Evolutionary conservation across 148 eudicot species (phyloP).

Genomic region (Persicaria maculosa): DNA sequence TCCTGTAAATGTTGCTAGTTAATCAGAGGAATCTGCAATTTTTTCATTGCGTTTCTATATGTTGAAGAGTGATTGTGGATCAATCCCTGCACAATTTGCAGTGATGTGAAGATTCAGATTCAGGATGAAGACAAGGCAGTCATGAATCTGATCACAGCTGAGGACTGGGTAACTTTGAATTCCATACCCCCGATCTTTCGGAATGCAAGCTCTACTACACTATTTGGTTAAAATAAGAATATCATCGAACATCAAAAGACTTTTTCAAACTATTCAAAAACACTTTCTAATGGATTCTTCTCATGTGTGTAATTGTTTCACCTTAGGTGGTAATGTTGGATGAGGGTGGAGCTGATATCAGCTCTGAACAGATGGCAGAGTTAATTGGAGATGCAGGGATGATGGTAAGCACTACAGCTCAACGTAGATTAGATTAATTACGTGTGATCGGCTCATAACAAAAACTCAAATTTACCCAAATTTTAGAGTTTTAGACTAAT

Average conservation of each 20-base stretch:
- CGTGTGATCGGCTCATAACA: too few relatives aligned
- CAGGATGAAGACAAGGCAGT: constrained; percentile 67
- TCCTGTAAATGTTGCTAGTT: neutral
- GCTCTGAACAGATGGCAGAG: constrained; percentile 68
- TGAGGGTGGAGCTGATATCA: constrained; percentile 56
- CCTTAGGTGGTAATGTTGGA: constrained; percentile 79
- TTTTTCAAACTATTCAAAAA: neutral
- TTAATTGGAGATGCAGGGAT: constrained; percentile 75
- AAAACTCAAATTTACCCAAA: too few relatives aligned
- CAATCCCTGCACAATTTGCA: constrained; percentile 16
- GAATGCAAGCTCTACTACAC: neutral
- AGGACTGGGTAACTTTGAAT: constrained; percentile 56
- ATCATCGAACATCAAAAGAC: too few relatives aligned
- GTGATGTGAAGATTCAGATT: constrained; percentile 58
- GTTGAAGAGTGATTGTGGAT: neutral
- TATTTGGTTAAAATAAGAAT: too few relatives aligned
- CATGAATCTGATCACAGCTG: constrained; percentile 46
- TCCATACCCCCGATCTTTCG: neutral
- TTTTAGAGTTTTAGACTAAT: too few relatives aligned
- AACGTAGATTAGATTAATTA: neutral
- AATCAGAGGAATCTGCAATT: neutral
- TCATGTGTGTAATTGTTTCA: neutral
- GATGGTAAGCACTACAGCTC: constrained; percentile 26
- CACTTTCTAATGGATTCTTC: constrained; percentile 8
- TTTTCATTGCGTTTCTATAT: neutral